phyloP scores from a whole-genome alignment of 345 rosid genomes.

The Sisymbrium irio region DNA sequence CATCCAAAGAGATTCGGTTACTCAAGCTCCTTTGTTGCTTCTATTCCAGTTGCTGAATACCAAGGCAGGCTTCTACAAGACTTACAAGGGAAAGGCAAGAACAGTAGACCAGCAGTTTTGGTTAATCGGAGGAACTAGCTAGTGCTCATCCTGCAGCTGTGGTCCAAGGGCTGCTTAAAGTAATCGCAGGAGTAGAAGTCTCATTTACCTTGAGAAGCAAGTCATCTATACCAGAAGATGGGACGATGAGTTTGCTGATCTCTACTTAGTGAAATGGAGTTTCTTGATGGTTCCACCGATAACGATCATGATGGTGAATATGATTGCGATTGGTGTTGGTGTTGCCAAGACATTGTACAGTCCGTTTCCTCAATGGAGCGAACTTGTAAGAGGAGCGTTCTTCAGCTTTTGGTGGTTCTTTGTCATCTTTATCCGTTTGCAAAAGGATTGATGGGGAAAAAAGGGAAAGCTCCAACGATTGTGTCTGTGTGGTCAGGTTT shows the following conservation, averaged over 20 bases:
- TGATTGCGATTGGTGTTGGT: neutral
- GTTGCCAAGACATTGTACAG: neutral
- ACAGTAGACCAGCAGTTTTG: slow-evolving; percentile 8
- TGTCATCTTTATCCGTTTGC: slow-evolving; percentile 42
- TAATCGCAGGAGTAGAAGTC: neutral
- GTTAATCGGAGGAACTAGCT: neutral
- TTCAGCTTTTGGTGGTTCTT: neutral
- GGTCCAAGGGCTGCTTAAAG: neutral
- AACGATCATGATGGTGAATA: neutral
- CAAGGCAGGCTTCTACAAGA: neutral
- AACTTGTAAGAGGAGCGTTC: slow-evolving; percentile 1
- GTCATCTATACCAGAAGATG: neutral
- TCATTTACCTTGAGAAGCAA: neutral
- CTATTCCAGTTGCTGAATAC: neutral
- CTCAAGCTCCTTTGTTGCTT: neutral
- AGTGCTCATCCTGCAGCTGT: neutral
- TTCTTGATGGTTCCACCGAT: neutral
- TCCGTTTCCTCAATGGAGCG: slow-evolving; percentile 6
- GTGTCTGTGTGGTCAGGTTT: slow-evolving; percentile 76
- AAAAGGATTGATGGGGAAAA: slow-evolving; percentile 84
- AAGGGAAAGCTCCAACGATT: slow-evolving; percentile 73
- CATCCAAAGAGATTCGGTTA: neutral
- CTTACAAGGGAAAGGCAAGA: neutral
- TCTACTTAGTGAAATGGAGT: neutral
- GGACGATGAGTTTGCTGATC: slow-evolving; percentile 1